Evolutionary conservation across 2,329 filamentous ascomycete species (phyloP).

Genomic region (Penicillium sp.): DNA sequence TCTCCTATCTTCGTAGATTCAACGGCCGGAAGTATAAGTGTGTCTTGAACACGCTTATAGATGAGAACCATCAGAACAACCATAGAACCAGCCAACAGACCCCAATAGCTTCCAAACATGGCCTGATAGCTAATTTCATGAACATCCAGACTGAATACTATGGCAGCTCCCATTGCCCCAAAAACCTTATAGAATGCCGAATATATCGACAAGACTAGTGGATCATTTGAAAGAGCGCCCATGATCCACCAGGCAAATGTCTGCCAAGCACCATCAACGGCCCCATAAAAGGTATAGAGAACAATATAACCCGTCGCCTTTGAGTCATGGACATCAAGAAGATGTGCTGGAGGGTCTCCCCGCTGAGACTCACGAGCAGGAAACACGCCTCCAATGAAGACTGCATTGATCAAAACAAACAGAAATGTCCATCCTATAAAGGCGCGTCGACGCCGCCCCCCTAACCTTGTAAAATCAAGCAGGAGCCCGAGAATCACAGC

Average conservation of each 20-base stretch:
- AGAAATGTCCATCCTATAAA: slow-evolving; percentile 17
- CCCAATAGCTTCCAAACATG: slow-evolving; percentile 25
- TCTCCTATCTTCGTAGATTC: background rate
- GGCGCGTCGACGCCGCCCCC: slow-evolving; percentile 18
- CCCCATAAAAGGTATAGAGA: slow-evolving; percentile 17
- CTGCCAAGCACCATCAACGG: slow-evolving; percentile 18
- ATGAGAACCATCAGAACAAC: slow-evolving; percentile 18
- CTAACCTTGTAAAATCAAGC: slow-evolving; percentile 18
- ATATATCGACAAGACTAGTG: slow-evolving; percentile 19
- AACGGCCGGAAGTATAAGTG: background rate
- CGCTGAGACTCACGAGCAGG: slow-evolving; percentile 14
- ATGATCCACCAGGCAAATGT: slow-evolving; percentile 23
- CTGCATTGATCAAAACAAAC: slow-evolving; percentile 21
- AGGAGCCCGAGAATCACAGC: slow-evolving; percentile 18
- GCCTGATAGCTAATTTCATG: slow-evolving; percentile 13
- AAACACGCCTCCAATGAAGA: slow-evolving; percentile 23
- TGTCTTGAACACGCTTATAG: slow-evolving; percentile 15
- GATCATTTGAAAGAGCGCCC: slow-evolving; percentile 18
- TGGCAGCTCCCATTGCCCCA: slow-evolving; percentile 20
- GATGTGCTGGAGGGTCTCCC: slow-evolving; percentile 6
- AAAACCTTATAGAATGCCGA: slow-evolving; percentile 23
- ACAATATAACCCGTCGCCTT: slow-evolving; percentile 14
- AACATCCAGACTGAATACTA: slow-evolving; percentile 20
- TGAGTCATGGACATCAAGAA: slow-evolving; percentile 12
- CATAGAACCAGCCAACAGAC: slow-evolving; percentile 19